These are phyloP conservation scores for Coemansia furcata DNA, from an alignment of 192 early-diverging fungal genomes.

Conservation along the genomic window DNA sequence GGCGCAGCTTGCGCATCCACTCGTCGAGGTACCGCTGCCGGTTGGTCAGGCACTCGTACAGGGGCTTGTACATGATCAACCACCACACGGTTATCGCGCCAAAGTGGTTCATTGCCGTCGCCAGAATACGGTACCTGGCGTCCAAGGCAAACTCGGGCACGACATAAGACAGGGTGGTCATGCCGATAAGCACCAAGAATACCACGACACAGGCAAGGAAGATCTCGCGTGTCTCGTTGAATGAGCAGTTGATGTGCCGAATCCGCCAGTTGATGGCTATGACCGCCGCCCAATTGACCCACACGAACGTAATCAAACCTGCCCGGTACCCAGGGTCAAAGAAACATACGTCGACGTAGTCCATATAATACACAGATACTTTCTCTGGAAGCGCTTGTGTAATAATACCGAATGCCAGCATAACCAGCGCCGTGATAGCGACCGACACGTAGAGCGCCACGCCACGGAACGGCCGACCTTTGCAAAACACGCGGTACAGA, in stretches of 20 bases:
- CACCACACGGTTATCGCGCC: conserved; percentile 41
- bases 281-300: conserved; percentile 33
- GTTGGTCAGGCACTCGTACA: conserved; percentile 27
- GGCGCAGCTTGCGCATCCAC: conserved; percentile 31
- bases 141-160: conserved; percentile 17
- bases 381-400: conserved; percentile 11
- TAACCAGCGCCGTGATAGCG: neutral
- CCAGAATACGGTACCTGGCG: conserved; percentile 16
- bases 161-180: conserved; percentile 36
- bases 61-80: conserved; percentile 35
- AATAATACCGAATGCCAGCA: conserved; percentile 29
- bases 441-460: neutral
- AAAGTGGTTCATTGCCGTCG: conserved; percentile 40
- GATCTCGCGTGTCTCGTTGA: conserved; percentile 49
- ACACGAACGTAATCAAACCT: conserved; percentile 31
- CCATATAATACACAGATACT: conserved; percentile 20
- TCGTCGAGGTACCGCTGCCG: conserved; percentile 16
- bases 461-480: neutral
- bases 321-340: conserved; percentile 24
- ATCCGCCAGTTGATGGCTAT: conserved; percentile 35
- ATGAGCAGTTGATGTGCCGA: conserved; percentile 48
- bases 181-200: conserved; percentile 27
- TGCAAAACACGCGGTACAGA: neutral
- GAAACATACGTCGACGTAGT: conserved; percentile 25
- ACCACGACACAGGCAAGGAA: conserved; percentile 22